Conservation (phyloP, 106 monocot genomes). For the Dendrobium catenatum region DNA sequence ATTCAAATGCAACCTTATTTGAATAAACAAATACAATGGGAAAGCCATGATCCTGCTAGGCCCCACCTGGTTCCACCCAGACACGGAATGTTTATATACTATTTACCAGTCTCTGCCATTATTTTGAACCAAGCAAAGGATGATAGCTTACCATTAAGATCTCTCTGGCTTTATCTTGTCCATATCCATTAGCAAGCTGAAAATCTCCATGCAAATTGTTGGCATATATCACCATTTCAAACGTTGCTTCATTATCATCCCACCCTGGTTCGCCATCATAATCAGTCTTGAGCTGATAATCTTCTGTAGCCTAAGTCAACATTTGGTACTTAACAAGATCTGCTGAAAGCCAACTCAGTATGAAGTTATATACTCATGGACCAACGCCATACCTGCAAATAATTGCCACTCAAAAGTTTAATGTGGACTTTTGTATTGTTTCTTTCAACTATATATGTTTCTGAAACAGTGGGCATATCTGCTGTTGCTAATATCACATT, state of each 20-base stretch:
- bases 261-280: slow-evolving; percentile 50
- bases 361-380: neutral
- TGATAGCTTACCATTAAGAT: slow-evolving; percentile 36
- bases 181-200: slow-evolving; percentile 86
- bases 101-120: neutral
- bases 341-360: neutral
- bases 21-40: neutral
- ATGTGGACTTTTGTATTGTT: slow-evolving; percentile 52
- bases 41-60: neutral
- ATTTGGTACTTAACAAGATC: neutral
- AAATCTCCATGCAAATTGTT: slow-evolving; percentile 80
- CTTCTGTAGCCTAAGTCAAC: slow-evolving; percentile 36
- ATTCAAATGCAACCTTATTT: neutral
- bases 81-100: neutral
- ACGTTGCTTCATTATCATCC: slow-evolving; percentile 66
- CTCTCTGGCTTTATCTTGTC: slow-evolving; percentile 41
- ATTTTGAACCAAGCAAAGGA: slow-evolving; percentile 3
- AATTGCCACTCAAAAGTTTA: slow-evolving; percentile 43
- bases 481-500: slow-evolving; percentile 43
- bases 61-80: neutral
- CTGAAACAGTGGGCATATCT: slow-evolving; percentile 28
- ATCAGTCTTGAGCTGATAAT: slow-evolving; percentile 47
- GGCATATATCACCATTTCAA: slow-evolving; percentile 55
- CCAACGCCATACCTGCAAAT: slow-evolving; percentile 43
- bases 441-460: slow-evolving; percentile 61